These are phyloP conservation scores for Goffeauzyma gilvescens DNA, from an alignment of 768 basidiomycete genomes.

Conservation along the genomic window DNA sequence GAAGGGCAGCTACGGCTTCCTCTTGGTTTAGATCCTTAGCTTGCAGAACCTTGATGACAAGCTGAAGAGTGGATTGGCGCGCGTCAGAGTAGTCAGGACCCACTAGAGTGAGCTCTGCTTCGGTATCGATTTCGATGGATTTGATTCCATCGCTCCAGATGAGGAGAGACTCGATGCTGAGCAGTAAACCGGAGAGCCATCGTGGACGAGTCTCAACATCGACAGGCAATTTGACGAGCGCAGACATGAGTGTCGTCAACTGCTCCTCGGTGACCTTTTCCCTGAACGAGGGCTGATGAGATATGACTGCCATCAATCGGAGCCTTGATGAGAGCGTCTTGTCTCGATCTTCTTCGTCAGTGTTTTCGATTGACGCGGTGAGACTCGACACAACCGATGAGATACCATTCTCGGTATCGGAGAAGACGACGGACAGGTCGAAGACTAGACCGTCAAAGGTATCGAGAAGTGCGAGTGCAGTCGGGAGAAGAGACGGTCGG, in stretches of 20 bases:
- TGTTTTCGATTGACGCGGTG: conserved; percentile 43
- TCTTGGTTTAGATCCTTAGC: conserved; percentile 51
- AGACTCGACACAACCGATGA: conserved; percentile 59
- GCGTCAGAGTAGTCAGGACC: conserved; percentile 47
- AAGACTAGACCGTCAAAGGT: conserved; percentile 72
- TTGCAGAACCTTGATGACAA: conserved; percentile 52
- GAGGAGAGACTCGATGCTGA: conserved; percentile 69
- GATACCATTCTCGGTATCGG: conserved; percentile 44
- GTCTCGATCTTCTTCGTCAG: background rate
- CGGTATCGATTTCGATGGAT: no score
- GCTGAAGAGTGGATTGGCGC: conserved; percentile 51
- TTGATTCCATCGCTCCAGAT: conserved; percentile 56
- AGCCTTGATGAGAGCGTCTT: conserved; percentile 66
- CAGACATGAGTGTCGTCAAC: conserved; percentile 1
- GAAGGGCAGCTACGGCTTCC: conserved; percentile 60
- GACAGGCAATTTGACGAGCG: background rate
- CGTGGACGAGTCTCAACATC: conserved; percentile 39
- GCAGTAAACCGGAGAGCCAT: conserved; percentile 72
- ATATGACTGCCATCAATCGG: conserved; percentile 63
- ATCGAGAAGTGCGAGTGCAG: conserved; percentile 64
- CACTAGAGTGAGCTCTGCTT: no score
- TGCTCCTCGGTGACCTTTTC: conserved; percentile 10
- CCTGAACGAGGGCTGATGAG: conserved; percentile 47
- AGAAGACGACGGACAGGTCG: conserved; percentile 65
- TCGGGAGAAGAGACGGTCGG: no score